Base-by-base conservation (phyloP, 2,329 filamentous ascomycete genomes). In the Fusarium brevicatenulatum region DNA sequence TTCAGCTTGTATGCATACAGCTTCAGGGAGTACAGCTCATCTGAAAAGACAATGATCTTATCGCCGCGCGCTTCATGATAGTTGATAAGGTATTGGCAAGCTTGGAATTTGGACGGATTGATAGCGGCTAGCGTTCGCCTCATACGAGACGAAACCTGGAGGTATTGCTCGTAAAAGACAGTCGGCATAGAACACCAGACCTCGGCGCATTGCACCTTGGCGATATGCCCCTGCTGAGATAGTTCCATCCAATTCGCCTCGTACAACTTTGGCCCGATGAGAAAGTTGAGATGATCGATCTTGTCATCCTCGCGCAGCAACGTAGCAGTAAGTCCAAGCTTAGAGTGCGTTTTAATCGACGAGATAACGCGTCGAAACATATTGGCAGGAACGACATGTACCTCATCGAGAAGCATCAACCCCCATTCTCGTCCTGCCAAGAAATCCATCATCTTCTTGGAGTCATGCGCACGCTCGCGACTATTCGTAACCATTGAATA, bases 231-330 rank as follows among this genome's bases (percentile, higher is more conserved):
- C 82, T 98, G 95, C 78, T 98, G 94, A 1, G 95, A 96, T 36
- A 99, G 88, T 81, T 99, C 96, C 91, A 98, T 97, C 96, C 96
- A 99, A 80, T 99, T 99, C 21, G 96, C 96, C 82, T 99, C 96
- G 80, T 97, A 99, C 0, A 99, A 86, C 81, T 99, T 99, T 0
- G 96, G 96, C 0, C 96, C 96, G 77, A 99, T 98, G 66, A 99
- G 85, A 80, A 98, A 99, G 81, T 99, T 99, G 43, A 99, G 84
- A 85, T 98, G 95, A 25, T 93, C 94, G 79, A 99, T 99, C 85
- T 98, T 98, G 86, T 99, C 95, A 78, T 99, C 96, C 83, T 99
- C 96, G 84, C 96, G 90, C 16, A 99, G 90, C 13, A 99, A 85
- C 0, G 96, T 99, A 1, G 96, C 96, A 0, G 96, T 99, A 39